Conservation (phyloP, 2,329 filamentous ascomycete species). For the Fusarium aywerte region DNA sequence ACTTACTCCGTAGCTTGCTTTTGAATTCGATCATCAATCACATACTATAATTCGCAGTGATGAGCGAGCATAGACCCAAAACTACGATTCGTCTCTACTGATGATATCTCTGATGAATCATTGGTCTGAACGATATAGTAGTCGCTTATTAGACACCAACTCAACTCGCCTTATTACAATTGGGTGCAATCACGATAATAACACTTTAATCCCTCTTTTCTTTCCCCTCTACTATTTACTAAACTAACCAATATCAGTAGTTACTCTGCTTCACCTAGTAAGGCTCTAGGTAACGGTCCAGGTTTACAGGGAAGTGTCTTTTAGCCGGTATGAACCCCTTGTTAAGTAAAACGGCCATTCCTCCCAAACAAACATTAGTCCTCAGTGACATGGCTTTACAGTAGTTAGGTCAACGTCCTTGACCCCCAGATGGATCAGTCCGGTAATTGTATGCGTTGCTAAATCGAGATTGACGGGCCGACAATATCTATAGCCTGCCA, state of each 20-base stretch:
- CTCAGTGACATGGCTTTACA: conserved; percentile 12
- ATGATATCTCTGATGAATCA: conserved; percentile 7
- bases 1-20: background rate
- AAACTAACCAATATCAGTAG: background rate
- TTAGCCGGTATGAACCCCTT: conserved; percentile 35
- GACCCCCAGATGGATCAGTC: background rate
- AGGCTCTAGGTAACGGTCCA: conserved; percentile 12
- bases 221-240: background rate
- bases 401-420: conserved; percentile 2
- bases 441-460: background rate
- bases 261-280: conserved; percentile 2
- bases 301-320: conserved; percentile 27
- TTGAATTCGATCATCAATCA: background rate
- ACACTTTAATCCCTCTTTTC: background rate
- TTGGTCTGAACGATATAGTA: background rate
- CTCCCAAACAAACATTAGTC: conserved; percentile 11
- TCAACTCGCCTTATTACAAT: background rate
- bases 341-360: conserved; percentile 11
- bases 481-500: background rate
- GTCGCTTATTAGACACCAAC: background rate
- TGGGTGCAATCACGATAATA: background rate
- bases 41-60: conserved; percentile 5
- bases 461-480: conserved; percentile 7
- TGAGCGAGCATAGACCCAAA: background rate
- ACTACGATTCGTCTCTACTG: background rate